Evolutionary conservation across 2,329 filamentous ascomycete genomes (phyloP), one percentile per base, ranked within the genome.

Genomic region (Huntiella abstrusa): DNA sequence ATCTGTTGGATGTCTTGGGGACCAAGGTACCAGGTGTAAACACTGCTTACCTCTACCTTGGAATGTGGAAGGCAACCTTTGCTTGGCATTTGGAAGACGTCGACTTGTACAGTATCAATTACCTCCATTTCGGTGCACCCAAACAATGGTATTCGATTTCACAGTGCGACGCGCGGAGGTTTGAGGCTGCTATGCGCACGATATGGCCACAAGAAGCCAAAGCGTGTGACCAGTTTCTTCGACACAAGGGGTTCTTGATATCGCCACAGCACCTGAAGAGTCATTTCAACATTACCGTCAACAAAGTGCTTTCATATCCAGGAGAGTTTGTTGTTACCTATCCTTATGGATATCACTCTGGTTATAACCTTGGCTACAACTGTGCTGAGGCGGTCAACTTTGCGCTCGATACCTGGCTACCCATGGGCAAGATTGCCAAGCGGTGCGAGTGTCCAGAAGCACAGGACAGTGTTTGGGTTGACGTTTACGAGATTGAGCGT

Each of bases 61-160:
- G 91, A 38, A 98, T 98, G 91, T 98, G 91, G 91, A 96, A 96
- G 62, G 88, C 91, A 10, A 96, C 91, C 0, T 98, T 98, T 60
- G 91, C 91, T 6, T 98, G 91, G 91, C 91, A 98, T 71, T 66
- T 98, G 45, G 91, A 98, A 60, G 91, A 98, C 59, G 88, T 98
- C 37, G 91, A 98, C 64, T 73, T 98, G 4, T 98, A 98, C 75
- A 96, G 87, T 60, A 98, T 98, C 70, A 98, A 98, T 65, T 98
- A 95, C 60, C 86, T 98, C 50, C 91, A 98, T 58, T 98, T 98
- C 60, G 91, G 91, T 46, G 91, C 91, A 1, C 91, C 91, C 0
- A 98, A 98, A 63, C 91, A 98, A 60, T 98, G 91, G 91, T 98
- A 98, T 64, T 95, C 87, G 62, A 96, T 98, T 53, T 94, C 88